Evolutionary conservation across 208 protist genomes (phyloP), one percentile per base, ranked within the genome.

Genomic region (Trypanosoma scelopori): DNA sequence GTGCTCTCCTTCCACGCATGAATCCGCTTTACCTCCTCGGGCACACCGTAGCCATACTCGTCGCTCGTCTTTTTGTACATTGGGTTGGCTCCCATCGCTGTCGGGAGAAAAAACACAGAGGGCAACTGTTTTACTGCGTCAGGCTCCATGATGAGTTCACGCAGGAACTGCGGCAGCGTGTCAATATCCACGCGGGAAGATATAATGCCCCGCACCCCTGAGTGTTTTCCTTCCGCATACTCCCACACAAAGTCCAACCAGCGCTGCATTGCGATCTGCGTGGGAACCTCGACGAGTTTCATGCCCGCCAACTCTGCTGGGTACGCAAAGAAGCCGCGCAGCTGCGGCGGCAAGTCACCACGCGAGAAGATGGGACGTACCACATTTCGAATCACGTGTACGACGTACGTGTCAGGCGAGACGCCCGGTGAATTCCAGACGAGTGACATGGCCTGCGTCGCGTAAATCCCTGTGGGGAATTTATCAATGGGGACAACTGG

Each of bases 191-290:
- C 82, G n/a, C 78, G 72, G 5, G 84, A 80, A 15, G 84, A 88
- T 58, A 95, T 69, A 51, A 90, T 81, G 37, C 85, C 85, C 52
- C 75, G 61, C 6, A 93, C 69, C n/a, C 64, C 86, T 47, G 78
- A 82, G 60, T 83, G 83, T 46, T 79, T 68, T 47, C 79, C 82
- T 18, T 87, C 82, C 15, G 67, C 81, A 74, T 93, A 90, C 66
- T 89, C 82, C 89, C 89, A 95, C 12, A 87, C 78, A 70, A 95
- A 87, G 69, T 93, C 84, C 16, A 89, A 71, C 80, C 82, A 93
- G 39, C 77, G 77, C 70, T 90, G 76, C 35, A 87, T 50, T 1
- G 89, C 74, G 18, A 93, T 78, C 53, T 85, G 82, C 55, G 80
- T 48, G 27, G 61, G 20, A 0, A 88, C 66, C 43, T 89, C 85